A percentile compares a stretch with the other conserved stretches of the same genome.
phyloP scores from a whole-genome alignment of 352 stramenopile genomes.

The Globisporangium barbulae region DNA sequence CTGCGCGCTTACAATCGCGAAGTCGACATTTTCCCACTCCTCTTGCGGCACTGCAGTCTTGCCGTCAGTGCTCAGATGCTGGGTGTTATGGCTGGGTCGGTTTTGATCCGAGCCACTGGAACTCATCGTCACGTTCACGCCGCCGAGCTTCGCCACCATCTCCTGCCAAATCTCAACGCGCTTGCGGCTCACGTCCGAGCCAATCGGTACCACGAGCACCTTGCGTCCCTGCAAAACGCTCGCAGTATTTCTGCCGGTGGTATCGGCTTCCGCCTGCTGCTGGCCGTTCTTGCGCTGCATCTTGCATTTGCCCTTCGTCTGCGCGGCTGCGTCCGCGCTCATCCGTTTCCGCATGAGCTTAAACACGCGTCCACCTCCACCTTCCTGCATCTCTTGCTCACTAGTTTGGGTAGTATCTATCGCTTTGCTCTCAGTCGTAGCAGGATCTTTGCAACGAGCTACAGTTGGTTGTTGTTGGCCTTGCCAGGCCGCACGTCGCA shows the following conservation, averaged over 20 bases:
- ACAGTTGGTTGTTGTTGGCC: neutral
- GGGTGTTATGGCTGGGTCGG: neutral
- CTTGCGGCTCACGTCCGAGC: constrained; percentile 61
- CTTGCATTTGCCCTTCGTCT: neutral
- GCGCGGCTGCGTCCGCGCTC: neutral
- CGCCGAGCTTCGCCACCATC: constrained; percentile 52
- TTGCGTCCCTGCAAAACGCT: constrained; percentile 31
- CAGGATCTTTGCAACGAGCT: neutral
- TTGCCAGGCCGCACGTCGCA: neutral
- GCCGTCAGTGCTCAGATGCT: neutral
- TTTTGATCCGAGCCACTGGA: neutral
- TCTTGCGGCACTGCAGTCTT: constrained; percentile 10
- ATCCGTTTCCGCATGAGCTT: constrained; percentile 1
- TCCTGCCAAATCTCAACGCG: constrained; percentile 60
- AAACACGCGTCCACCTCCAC: neutral
- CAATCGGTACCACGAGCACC: constrained; percentile 54
- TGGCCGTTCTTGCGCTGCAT: constrained; percentile 14
- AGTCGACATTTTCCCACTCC: constrained; percentile 41
- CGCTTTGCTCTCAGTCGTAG: neutral
- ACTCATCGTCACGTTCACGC: constrained; percentile 13
- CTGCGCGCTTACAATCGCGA: constrained; percentile 44
- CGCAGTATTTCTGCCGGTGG: neutral
- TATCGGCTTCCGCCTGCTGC: neutral
- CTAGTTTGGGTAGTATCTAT: neutral
- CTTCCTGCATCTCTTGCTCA: neutral